These are phyloP conservation scores for Mycena rosella DNA, from an alignment of 768 basidiomycete species.

Conservation along the genomic window DNA sequence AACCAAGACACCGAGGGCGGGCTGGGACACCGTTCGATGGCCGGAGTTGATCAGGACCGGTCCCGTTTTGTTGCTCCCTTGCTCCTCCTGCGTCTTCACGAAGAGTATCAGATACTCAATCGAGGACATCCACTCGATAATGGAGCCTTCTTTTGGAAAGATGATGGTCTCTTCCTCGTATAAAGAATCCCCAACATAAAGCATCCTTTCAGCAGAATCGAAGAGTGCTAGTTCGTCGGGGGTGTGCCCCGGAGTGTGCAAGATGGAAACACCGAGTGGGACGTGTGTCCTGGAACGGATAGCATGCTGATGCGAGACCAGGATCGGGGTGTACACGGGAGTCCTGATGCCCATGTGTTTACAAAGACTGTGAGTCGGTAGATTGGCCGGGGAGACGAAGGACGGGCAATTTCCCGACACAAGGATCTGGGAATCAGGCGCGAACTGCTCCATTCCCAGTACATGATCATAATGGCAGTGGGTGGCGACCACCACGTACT, in stretches of 20 bases:
- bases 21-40: conserved; percentile 59
- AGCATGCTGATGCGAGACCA: conserved; percentile 57
- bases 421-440: conserved; percentile 58
- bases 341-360: conserved; percentile 52
- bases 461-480: conserved; percentile 70
- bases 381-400: conserved; percentile 56
- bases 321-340: conserved; percentile 59
- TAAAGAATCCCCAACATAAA: conserved; percentile 69
- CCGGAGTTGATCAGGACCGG: conserved; percentile 62
- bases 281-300: conserved; percentile 44
- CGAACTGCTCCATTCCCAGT: conserved; percentile 66
- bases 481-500: conserved; percentile 62
- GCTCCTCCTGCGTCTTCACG: conserved; percentile 49
- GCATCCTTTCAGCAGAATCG: conserved; percentile 61
- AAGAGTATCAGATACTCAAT: conserved; percentile 59
- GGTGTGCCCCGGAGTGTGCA: conserved; percentile 71
- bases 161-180: conserved; percentile 69
- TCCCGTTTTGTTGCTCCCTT: conserved; percentile 25
- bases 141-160: conserved; percentile 67
- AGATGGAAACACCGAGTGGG: conserved; percentile 55
- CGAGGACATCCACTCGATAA: conserved; percentile 61
- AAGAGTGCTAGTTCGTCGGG: conserved; percentile 71
- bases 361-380: conserved; percentile 63
- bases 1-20: conserved; percentile 60
- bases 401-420: conserved; percentile 61